phyloP scores from a whole-genome alignment of 495 filamentous ascomycete species.

The Copromyces sp. region DNA sequence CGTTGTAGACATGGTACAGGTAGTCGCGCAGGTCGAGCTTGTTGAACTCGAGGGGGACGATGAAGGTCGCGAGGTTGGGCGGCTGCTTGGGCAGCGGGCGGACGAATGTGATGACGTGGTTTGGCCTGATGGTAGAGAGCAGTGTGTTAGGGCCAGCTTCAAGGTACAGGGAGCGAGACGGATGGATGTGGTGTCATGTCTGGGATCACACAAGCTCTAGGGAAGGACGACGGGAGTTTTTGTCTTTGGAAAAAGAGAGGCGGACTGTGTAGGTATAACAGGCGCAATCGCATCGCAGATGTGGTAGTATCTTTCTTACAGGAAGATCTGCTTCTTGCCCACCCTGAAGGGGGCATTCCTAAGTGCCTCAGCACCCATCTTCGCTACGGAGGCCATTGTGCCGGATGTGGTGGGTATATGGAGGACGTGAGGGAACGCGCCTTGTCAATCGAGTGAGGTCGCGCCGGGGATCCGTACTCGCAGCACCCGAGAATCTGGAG shows the following conservation, averaged over 20 bases:
- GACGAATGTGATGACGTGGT: constrained; percentile 65
- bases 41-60: constrained; percentile 77
- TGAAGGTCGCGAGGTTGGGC: constrained; percentile 70
- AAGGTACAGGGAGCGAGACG: background rate
- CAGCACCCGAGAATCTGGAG: background rate
- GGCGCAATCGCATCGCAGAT: background rate
- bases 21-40: constrained; percentile 90
- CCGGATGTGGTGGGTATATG: background rate
- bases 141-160: background rate
- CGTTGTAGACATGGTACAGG: constrained; percentile 63
- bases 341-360: constrained; percentile 17
- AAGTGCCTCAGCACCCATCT: background rate
- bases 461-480: background rate
- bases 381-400: background rate
- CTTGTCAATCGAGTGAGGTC: background rate
- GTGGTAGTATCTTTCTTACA: constrained; percentile 40
- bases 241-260: background rate
- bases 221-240: background rate
- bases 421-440: background rate
- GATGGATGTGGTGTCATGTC: background rate
- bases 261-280: background rate
- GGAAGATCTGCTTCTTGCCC: constrained; percentile 54
- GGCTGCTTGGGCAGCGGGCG: constrained; percentile 56
- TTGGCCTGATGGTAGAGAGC: constrained; percentile 45
- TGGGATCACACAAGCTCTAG: background rate